phyloP scores from a whole-genome alignment of 768 basidiomycete species.

The Hericium erinaceus region DNA sequence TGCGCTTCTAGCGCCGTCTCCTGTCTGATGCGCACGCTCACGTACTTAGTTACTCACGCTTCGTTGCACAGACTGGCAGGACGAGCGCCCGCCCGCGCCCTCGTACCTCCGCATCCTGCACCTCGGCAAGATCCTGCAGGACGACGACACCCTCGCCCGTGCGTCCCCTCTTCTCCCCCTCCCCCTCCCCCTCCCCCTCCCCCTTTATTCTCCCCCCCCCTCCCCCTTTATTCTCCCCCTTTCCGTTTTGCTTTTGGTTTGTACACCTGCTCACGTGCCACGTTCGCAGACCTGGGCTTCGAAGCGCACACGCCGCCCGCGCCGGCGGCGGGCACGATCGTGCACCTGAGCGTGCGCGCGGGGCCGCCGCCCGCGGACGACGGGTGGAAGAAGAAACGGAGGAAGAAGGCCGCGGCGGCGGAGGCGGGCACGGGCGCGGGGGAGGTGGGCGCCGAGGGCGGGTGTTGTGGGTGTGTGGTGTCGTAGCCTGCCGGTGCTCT shows the following conservation, averaged over 20 bases:
- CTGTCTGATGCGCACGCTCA: neutral
- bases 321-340: constrained; percentile 43
- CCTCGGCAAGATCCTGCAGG: constrained; percentile 73
- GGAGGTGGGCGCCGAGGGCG: constrained; percentile 22
- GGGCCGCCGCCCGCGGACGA: constrained; percentile 42
- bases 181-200: constrained; percentile 3
- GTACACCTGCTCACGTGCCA: neutral
- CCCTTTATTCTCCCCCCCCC: neutral
- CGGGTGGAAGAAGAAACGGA: constrained; percentile 49
- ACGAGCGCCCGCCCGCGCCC: constrained; percentile 69
- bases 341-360: constrained; percentile 67
- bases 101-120: constrained; percentile 69
- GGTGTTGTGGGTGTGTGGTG: constrained; percentile 17
- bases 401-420: constrained; percentile 15
- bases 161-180: constrained; percentile 19
- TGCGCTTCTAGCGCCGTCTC: neutral
- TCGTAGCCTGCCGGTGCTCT: neutral
- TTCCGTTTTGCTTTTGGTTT: no score
- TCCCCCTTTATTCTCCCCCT: neutral
- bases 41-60: neutral
- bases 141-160: constrained; percentile 71
- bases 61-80: constrained; percentile 56
- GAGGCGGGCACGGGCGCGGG: neutral
- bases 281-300: neutral
- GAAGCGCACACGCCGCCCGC: constrained; percentile 4